Percentiles rank a stretch among this genome's conserved stretches.
These are phyloP conservation scores for Gracilariopsis chorda DNA, from an alignment of 23 red algal species.

Conservation along the genomic window DNA sequence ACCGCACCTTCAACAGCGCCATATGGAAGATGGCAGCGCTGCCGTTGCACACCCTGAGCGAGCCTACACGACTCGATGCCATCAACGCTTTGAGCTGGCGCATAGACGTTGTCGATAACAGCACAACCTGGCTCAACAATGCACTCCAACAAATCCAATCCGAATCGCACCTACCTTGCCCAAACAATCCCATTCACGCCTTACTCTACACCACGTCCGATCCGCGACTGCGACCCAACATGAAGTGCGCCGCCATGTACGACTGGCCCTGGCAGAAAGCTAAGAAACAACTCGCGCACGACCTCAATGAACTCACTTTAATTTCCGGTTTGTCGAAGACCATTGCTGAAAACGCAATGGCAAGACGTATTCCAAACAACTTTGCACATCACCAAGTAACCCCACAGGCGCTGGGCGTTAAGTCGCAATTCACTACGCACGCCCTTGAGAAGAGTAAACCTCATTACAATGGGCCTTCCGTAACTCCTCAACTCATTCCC, in stretches of 20 bases:
- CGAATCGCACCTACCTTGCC: not conserved
- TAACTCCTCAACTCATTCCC: slow-evolving; percentile 8
- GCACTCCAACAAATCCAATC: not conserved
- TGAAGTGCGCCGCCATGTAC: slow-evolving; percentile 27
- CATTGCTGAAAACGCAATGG: not conserved
- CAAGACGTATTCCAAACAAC: slow-evolving; percentile 35
- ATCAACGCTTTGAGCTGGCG: slow-evolving; percentile 46
- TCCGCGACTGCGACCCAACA: slow-evolving; percentile 28
- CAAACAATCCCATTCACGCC: not conserved
- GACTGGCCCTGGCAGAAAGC: slow-evolving; percentile 48
- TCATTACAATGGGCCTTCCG: slow-evolving; percentile 10
- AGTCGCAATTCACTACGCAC: not conserved
- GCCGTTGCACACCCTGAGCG: not conserved
- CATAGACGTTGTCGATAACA: slow-evolving; percentile 18
- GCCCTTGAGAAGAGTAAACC: slow-evolving; percentile 32
- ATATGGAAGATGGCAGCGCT: slow-evolving; percentile 33
- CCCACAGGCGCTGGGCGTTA: slow-evolving; percentile 23
- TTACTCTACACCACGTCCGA: not conserved
- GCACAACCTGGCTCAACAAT: not conserved
- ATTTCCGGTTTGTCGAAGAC: slow-evolving; percentile 2
- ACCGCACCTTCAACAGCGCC: not conserved
- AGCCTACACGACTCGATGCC: not conserved
- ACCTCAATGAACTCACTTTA: slow-evolving; percentile 27
- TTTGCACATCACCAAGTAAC: slow-evolving; percentile 1
- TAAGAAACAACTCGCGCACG: slow-evolving; percentile 2